Conservation (phyloP, 768 basidiomycete species). For the Flagelloscypha sp. region DNA sequence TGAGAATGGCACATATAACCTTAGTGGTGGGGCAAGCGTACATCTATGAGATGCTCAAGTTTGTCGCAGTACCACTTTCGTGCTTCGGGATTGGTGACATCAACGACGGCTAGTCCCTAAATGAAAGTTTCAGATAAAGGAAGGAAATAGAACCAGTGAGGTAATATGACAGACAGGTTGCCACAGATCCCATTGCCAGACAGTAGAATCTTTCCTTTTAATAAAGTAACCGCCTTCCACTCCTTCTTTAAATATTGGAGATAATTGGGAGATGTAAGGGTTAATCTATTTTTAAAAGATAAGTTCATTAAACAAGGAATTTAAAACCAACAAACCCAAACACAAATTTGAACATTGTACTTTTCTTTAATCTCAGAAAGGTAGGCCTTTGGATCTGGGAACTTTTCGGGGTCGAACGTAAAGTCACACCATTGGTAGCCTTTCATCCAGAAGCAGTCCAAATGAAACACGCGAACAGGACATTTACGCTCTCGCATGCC, state of each 20-base stretch:
- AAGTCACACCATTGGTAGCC: conserved; percentile 63
- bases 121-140: no score
- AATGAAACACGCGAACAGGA: conserved; percentile 62
- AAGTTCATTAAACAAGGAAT: background rate
- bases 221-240: conserved; percentile 62
- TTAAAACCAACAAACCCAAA: conserved; percentile 54
- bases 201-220: conserved; percentile 55
- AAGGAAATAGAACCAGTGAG: no score
- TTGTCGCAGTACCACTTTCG: conserved; percentile 39
- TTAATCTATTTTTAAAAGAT: conserved; percentile 40
- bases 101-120: conserved; percentile 50
- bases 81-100: conserved; percentile 51
- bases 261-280: conserved; percentile 63
- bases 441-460: conserved; percentile 76
- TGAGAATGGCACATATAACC: conserved; percentile 20
- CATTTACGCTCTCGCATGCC: conserved; percentile 61
- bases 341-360: conserved; percentile 63
- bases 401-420: conserved; percentile 68
- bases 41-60: conserved; percentile 32
- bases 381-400: conserved; percentile 65
- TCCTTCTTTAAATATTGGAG: conserved; percentile 63
- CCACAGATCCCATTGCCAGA: conserved; percentile 70
- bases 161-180: no score
- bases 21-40: conserved; percentile 47
- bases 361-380: conserved; percentile 49